A percentile compares a stretch with the other conserved stretches of the same genome.
Conservation (phyloP, 2,329 filamentous ascomycete genomes). For the Helotiales sp. region DNA sequence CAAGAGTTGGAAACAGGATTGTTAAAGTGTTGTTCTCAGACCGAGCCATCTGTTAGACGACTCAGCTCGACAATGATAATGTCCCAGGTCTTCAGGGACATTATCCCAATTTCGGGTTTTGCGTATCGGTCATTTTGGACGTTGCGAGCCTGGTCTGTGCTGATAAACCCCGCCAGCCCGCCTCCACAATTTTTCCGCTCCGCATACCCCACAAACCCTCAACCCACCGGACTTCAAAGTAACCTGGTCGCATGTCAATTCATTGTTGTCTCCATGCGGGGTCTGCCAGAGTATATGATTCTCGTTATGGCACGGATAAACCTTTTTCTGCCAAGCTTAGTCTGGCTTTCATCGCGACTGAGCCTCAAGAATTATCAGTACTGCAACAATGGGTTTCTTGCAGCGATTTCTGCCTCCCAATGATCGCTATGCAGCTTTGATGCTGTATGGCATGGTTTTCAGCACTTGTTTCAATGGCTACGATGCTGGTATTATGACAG, state of each 20-base stretch:
- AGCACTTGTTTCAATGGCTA: conserved; percentile 44
- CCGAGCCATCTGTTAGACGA: too few species aligned
- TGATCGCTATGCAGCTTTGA: conserved; percentile 38
- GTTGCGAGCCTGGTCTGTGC: not conserved
- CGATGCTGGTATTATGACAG: conserved; percentile 44
- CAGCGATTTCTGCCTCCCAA: conserved; percentile 40
- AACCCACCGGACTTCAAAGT: conserved; percentile 2
- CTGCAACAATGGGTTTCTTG: conserved; percentile 32
- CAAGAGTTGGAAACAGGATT: not conserved
- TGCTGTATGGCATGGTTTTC: conserved; percentile 42
- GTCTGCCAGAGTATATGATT: conserved; percentile 15
- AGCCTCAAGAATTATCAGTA: not conserved
- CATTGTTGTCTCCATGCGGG: conserved; percentile 5
- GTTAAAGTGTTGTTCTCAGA: too few species aligned
- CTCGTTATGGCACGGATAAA: conserved; percentile 8
- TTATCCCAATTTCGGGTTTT: too few species aligned
- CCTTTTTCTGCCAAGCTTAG: not conserved
- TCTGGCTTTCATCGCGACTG: not conserved
- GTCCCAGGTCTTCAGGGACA: too few species aligned
- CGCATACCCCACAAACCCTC: not conserved
- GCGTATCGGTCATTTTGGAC: too few species aligned
- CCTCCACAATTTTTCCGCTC: not conserved
- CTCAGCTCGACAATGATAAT: too few species aligned
- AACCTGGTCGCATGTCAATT: not conserved
- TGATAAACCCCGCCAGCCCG: not conserved